phyloP scores from a whole-genome alignment of 305 asterid species.

The Nicotiana rustica region DNA sequence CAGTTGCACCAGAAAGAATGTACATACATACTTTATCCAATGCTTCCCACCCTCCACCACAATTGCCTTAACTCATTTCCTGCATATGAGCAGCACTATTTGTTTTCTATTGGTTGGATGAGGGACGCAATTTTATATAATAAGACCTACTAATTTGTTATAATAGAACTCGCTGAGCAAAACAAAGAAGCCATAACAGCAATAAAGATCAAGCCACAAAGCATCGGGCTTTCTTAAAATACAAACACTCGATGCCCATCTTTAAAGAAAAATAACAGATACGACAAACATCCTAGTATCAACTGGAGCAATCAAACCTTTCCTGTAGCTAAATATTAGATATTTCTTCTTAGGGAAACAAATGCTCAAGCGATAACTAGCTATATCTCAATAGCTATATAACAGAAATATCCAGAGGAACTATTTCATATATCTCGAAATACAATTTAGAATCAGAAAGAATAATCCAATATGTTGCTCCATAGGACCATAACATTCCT shows the following conservation, averaged over 20 bases:
- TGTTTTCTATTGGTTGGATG: not conserved
- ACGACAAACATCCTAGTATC: not conserved
- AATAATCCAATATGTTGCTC: not conserved
- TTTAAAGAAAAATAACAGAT: not conserved
- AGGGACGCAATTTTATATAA: slow-evolving; percentile 10
- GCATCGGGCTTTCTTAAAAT: not conserved
- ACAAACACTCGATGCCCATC: not conserved
- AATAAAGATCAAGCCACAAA: not conserved
- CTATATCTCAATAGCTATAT: not conserved
- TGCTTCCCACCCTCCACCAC: not conserved
- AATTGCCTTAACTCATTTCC: not conserved
- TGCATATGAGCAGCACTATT: not conserved
- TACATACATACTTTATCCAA: not conserved
- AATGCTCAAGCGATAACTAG: not conserved
- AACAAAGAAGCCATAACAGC: not conserved
- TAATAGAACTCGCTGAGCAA: not conserved
- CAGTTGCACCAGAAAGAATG: slow-evolving; percentile 17
- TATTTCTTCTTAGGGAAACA: too few species aligned
- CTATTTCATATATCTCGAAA: not conserved
- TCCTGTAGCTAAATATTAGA: too few species aligned
- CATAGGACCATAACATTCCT: slow-evolving; percentile 26
- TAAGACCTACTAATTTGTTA: not conserved
- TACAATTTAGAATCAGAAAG: slow-evolving; percentile 9
- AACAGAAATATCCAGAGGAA: not conserved
- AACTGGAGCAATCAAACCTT: not conserved